Evolutionary conservation across 1,284 basidiomycete species (phyloP).

Genomic region (Cerioporus squamosus): DNA sequence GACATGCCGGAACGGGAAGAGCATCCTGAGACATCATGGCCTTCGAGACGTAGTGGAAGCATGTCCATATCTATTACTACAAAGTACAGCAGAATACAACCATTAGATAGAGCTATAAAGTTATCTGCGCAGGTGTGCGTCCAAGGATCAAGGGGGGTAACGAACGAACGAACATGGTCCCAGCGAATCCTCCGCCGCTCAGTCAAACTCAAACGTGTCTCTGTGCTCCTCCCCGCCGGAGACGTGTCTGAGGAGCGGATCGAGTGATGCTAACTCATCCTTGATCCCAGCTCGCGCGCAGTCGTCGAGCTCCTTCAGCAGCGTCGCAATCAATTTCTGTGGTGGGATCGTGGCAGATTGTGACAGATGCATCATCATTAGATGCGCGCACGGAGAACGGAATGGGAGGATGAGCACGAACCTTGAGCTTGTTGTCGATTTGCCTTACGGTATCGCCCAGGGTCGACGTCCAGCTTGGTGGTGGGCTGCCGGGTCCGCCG

Average conservation of each 20-base stretch:
- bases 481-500: constrained; percentile 50
- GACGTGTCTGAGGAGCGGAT: constrained; percentile 73
- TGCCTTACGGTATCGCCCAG: constrained; percentile 78
- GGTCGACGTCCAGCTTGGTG: constrained; percentile 60
- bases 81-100: constrained; percentile 25
- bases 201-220: constrained; percentile 29
- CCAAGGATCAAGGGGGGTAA: not conserved
- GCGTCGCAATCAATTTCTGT: constrained; percentile 77
- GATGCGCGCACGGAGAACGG: not conserved
- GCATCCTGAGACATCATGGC: not conserved
- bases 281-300: constrained; percentile 80
- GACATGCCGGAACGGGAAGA: no score
- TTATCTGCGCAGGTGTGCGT: constrained; percentile 20
- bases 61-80: constrained; percentile 17
- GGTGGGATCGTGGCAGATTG: constrained; percentile 5
- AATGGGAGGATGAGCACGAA: constrained; percentile 37
- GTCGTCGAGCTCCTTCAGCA: constrained; percentile 83
- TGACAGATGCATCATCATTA: not conserved
- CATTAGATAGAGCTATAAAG: constrained; percentile 32
- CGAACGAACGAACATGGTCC: not conserved
- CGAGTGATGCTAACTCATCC: constrained; percentile 79
- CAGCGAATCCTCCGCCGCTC: constrained; percentile 1
- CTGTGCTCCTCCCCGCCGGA: constrained; percentile 31
- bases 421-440: constrained; percentile 83
- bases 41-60: not conserved